phyloP scores from a whole-genome alignment of 176 grass and related monocot species.

The Alloteropsis semialata region DNA sequence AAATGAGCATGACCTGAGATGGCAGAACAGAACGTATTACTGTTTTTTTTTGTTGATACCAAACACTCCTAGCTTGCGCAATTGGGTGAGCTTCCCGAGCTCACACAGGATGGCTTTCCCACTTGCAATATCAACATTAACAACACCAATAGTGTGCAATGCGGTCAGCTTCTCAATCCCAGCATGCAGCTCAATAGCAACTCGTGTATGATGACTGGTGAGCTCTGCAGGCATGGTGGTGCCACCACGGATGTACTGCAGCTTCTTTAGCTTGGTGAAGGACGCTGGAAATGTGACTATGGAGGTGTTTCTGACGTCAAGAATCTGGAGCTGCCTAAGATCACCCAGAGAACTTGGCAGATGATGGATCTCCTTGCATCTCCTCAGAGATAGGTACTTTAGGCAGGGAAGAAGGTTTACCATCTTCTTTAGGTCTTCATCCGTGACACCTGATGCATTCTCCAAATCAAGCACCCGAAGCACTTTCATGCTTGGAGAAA shows the following conservation, averaged over 20 bases:
- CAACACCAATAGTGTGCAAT: neutral
- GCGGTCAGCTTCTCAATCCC: neutral
- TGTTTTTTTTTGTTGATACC: neutral
- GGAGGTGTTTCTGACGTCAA: neutral
- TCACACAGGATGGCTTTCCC: neutral
- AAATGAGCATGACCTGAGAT: neutral
- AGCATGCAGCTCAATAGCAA: no score
- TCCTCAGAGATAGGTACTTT: neutral
- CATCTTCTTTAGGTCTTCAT: neutral
- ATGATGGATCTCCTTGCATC: neutral
- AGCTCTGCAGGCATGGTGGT: no score
- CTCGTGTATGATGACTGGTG: no score
- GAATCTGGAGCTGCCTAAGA: neutral
- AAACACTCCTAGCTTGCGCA: neutral
- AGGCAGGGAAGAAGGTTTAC: neutral
- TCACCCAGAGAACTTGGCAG: neutral
- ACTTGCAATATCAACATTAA: neutral
- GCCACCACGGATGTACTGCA: neutral
- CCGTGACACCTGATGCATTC: neutral
- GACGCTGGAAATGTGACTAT: neutral
- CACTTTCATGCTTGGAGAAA: neutral
- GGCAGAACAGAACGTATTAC: neutral
- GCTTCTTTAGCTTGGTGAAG: neutral
- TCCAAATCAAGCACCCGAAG: conserved; percentile 5
- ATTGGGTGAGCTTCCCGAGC: neutral